These are phyloP conservation scores for Aspergillus fumigatus DNA, from an alignment of 2,329 filamentous ascomycete species.

Conservation along the genomic window DNA sequence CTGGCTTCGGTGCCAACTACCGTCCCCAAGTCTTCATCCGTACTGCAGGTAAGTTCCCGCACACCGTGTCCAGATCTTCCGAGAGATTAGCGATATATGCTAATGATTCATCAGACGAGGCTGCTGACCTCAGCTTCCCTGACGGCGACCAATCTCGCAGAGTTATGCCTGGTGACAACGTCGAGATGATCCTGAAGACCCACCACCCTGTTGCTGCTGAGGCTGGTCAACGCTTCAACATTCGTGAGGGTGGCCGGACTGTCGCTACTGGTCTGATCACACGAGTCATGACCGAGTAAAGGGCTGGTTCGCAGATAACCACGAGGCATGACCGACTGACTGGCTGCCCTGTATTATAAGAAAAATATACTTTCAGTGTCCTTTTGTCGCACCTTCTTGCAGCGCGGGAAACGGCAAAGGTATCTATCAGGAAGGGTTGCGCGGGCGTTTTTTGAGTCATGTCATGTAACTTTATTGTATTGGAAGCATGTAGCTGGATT, in stretches of 20 bases:
- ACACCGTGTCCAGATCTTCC: slow-evolving; percentile 15
- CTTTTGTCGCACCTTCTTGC: slow-evolving; percentile 27
- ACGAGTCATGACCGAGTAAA: slow-evolving; percentile 55
- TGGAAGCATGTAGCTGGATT: slow-evolving; percentile 24
- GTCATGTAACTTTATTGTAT: slow-evolving; percentile 33
- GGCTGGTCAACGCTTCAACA: slow-evolving; percentile 91
- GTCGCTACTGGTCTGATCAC: slow-evolving; percentile 81
- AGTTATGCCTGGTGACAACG: slow-evolving; percentile 98
- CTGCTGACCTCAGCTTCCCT: slow-evolving; percentile 77
- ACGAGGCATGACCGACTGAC: slow-evolving; percentile 8
- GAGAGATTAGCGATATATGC: background rate
- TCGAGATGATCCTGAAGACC: slow-evolving; percentile 90
- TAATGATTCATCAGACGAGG: slow-evolving; percentile 48
- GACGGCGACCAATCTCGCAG: slow-evolving; percentile 75
- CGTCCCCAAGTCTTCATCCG: slow-evolving; percentile 93
- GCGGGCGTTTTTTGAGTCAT: slow-evolving; percentile 34
- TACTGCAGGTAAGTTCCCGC: slow-evolving; percentile 67
- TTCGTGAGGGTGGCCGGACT: slow-evolving; percentile 91
- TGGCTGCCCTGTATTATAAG: slow-evolving; percentile 31
- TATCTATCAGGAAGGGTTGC: slow-evolving; percentile 21
- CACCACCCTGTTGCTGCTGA: slow-evolving; percentile 84
- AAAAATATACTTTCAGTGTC: slow-evolving; percentile 19
- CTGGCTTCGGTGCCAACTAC: slow-evolving; percentile 94
- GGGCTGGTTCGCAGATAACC: slow-evolving; percentile 1
- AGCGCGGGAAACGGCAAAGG: slow-evolving; percentile 33